Evolutionary conservation across 805 yeast genomes (phyloP), one percentile per base, ranked within the genome.

Genomic region (Schwanniomyces vanrijiae): DNA sequence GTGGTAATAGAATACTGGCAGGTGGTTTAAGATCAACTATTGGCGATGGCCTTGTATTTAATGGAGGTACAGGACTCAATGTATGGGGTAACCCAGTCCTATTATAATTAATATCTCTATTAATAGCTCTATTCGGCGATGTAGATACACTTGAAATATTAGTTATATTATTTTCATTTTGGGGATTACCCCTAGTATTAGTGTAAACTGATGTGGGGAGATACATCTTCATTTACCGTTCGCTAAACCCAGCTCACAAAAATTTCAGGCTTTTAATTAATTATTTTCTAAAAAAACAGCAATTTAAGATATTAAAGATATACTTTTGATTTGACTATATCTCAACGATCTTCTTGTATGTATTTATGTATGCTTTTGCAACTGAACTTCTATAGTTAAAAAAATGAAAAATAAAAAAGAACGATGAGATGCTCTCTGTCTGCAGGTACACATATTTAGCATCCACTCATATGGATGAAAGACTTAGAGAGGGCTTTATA

Each of bases 341-440:
- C 20, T 14, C 11, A 31, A 3, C 13, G 10, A 16, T 14, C 11
- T 14, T 14, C 20, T 14, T 31, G 20, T 7, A 5, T 16, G 8
- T 31, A 11, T 31, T 18, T 14, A 31, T 31, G 10, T 31, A 31
- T 31, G 20, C 35, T 4, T 31, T 31, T 31, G 35, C 35, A 31
- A 31, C 35, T 31, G 20, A 6, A 3, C 35, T 14, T 31, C 20
- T 14, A 31, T 14, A 16, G 18, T 18, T 37, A 5, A 19, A 37
- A 37, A 37, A 37, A 19, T 37, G 25, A 37, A 37, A 37, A 37
- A 37, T 37, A 9, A 37, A 37, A 31, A 31, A 31, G 19, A 16
- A 14, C 35, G 39, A 37, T 37, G 39, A 37, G 39, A 37, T 37
- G 39, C 25, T 13, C 14, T 37, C 25, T 37, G 11, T 37, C 10